phyloP scores from a whole-genome alignment of 495 filamentous ascomycete species.

The Podospora appendiculata region DNA sequence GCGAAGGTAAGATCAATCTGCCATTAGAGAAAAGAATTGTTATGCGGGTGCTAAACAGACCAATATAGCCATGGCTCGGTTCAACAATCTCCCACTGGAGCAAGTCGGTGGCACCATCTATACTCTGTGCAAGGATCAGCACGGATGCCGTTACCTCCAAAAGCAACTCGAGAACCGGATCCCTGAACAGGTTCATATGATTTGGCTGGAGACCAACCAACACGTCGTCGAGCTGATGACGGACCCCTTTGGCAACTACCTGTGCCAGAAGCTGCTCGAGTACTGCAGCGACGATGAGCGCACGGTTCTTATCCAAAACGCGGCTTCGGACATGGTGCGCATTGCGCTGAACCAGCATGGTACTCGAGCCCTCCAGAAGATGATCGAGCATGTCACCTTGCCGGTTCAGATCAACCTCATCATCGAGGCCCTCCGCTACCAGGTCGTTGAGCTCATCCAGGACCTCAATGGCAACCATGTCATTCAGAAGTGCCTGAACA shows the following conservation, averaged over 20 bases:
- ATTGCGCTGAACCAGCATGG: constrained; percentile 97
- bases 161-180: constrained; percentile 91
- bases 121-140: constrained; percentile 87
- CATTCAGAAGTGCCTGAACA: constrained; percentile 97
- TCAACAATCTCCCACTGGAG: constrained; percentile 70
- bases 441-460: constrained; percentile 89
- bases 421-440: constrained; percentile 64
- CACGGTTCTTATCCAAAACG: constrained; percentile 83
- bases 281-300: constrained; percentile 90
- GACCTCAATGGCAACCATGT: constrained; percentile 98
- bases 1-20: constrained; percentile 49
- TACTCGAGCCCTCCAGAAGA: constrained; percentile 93
- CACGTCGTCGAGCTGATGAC: constrained; percentile 97
- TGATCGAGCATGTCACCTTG: constrained; percentile 93
- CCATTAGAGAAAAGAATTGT: too few species aligned
- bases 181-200: constrained; percentile 76
- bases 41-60: too few species aligned
- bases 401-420: constrained; percentile 70
- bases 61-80: constrained; percentile 58
- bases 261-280: constrained; percentile 94
- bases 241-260: constrained; percentile 96
- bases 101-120: constrained; percentile 75
- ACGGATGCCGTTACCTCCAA: constrained; percentile 91
- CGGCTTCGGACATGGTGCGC: constrained; percentile 71
- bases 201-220: constrained; percentile 84